phyloP scores from a whole-genome alignment of 2,329 filamentous ascomycete genomes.

The Cladosporium sphaerospermum region DNA sequence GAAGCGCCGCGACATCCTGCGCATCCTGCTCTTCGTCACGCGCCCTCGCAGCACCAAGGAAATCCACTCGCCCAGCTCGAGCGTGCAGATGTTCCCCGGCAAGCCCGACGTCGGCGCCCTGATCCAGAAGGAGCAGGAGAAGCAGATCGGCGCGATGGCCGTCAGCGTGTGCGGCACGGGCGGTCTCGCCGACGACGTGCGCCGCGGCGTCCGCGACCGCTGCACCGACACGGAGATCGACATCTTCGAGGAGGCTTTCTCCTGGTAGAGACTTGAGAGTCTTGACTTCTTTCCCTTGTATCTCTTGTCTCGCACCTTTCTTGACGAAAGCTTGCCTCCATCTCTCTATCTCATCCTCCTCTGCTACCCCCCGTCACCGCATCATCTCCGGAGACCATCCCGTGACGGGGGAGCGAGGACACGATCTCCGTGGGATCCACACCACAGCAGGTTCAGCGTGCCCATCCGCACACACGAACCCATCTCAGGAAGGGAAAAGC shows the following conservation, averaged over 20 bases:
- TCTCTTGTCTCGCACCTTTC: too few relatives aligned
- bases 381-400: too few relatives aligned
- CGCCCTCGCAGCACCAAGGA: constrained; percentile 77
- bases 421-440: too few relatives aligned
- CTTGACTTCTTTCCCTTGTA: too few relatives aligned
- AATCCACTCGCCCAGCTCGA: constrained; percentile 67
- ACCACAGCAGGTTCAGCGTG: too few relatives aligned
- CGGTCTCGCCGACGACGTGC: constrained; percentile 67
- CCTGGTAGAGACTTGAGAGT: constrained; percentile 41
- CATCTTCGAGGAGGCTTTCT: constrained; percentile 74
- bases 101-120: constrained; percentile 75
- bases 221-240: constrained; percentile 64
- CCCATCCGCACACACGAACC: too few relatives aligned
- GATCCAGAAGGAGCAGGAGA: constrained; percentile 72
- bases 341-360: too few relatives aligned
- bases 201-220: constrained; percentile 58
- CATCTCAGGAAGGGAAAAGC: too few relatives aligned
- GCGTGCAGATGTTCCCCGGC: constrained; percentile 87
- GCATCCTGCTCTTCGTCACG: constrained; percentile 85
- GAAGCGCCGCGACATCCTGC: constrained; percentile 72
- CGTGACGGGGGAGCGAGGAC: too few relatives aligned
- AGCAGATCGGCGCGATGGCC: constrained; percentile 81
- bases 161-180: constrained; percentile 76
- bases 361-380: too few relatives aligned
- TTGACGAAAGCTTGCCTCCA: too few relatives aligned